A percentile compares a stretch with the other conserved stretches of the same genome.
phyloP scores from a whole-genome alignment of 495 filamentous ascomycete genomes.

The Chaetomidium leptoderma region DNA sequence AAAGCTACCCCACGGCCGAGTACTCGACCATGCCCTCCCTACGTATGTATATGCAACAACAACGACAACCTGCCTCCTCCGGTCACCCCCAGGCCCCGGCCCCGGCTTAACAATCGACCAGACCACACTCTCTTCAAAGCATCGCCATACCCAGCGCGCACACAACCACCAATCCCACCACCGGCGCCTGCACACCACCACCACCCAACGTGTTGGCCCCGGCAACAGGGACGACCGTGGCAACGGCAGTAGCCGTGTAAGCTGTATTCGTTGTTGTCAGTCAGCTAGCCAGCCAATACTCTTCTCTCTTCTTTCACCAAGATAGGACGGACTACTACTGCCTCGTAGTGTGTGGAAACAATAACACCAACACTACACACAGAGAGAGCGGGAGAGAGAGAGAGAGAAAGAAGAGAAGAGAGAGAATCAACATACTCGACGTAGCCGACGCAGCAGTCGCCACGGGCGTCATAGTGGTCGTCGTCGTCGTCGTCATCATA shows the following conservation, averaged over 20 bases:
- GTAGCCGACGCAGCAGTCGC: not conserved
- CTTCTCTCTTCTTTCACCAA: no score
- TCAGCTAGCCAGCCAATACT: no score
- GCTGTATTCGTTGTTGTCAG: no score
- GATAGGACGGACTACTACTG: no score
- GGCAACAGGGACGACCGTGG: not conserved
- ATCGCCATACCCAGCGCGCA: constrained; percentile 14
- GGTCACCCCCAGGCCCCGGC: not conserved
- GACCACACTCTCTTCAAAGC: constrained; percentile 7
- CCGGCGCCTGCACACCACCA: constrained; percentile 4
- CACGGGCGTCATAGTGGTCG: not conserved
- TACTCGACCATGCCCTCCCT: no score
- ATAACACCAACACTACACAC: no score
- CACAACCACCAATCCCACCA: constrained; percentile 12
- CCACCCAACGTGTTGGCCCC: not conserved
- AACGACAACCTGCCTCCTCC: not conserved
- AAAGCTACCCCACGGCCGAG: no score
- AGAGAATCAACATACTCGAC: not conserved
- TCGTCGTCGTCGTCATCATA: not conserved
- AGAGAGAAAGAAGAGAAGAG: not conserved
- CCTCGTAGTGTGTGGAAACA: no score
- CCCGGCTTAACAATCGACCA: no score
- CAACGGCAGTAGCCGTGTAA: not conserved
- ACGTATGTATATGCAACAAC: not conserved
- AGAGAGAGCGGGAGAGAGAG: no score